Evolutionary conservation across 1,284 basidiomycete genomes (phyloP).

Genomic region (Coniophora puteana): DNA sequence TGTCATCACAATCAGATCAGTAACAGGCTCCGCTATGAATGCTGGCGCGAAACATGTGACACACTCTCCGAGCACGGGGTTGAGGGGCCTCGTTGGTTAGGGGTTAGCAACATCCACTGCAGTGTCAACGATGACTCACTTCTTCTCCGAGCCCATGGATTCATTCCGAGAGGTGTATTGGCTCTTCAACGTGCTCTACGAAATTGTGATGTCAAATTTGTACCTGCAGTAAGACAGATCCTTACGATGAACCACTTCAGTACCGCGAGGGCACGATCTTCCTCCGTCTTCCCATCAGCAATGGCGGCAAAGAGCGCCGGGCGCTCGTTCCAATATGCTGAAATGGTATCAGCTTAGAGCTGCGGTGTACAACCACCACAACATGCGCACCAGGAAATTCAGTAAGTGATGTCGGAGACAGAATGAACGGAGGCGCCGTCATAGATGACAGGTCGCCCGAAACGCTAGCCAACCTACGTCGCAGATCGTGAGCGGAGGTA

Average conservation of each 20-base stretch:
- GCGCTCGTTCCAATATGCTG: constrained; percentile 92
- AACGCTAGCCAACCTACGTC: constrained; percentile 68
- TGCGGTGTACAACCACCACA: background rate
- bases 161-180: constrained; percentile 94
- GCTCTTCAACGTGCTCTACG: constrained; percentile 84
- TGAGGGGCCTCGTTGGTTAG: constrained; percentile 66
- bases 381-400: constrained; percentile 79
- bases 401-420: constrained; percentile 80
- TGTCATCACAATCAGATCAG: too few species aligned
- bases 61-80: constrained; percentile 92
- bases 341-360: constrained; percentile 7
- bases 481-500: constrained; percentile 6
- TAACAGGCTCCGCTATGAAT: constrained; percentile 3
- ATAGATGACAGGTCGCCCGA: constrained; percentile 92
- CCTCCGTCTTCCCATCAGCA: constrained; percentile 66
- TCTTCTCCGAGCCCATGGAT: constrained; percentile 95
- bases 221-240: background rate
- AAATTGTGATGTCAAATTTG: background rate
- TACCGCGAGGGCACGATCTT: constrained; percentile 73
- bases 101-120: constrained; percentile 9
- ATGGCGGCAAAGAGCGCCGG: constrained; percentile 84
- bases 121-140: constrained; percentile 42
- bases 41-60: constrained; percentile 25
- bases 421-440: constrained; percentile 93
- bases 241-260: constrained; percentile 88